Evolutionary conservation across 257 asterid genomes (phyloP).

Genomic region (Plectranthus barbatus): DNA sequence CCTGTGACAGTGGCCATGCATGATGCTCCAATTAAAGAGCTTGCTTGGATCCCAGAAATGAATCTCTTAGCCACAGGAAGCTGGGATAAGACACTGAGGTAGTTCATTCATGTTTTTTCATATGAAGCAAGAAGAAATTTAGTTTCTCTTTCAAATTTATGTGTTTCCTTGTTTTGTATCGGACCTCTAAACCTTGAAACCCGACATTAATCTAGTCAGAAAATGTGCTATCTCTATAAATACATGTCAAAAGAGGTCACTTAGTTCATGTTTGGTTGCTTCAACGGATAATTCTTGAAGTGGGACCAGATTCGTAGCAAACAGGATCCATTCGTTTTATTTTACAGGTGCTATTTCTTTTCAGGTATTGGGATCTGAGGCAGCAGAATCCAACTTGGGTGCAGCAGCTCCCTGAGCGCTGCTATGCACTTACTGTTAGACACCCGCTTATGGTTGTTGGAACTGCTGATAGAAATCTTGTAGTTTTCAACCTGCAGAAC

Average conservation of each 20-base stretch:
- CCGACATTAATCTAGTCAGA: neutral
- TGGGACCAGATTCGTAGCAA: neutral
- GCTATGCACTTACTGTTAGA: conserved; percentile 84
- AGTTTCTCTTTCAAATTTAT: neutral
- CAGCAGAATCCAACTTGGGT: conserved; percentile 83
- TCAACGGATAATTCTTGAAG: neutral
- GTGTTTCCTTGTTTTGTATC: neutral
- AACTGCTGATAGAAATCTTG: conserved; percentile 84
- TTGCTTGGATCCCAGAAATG: conserved; percentile 95
- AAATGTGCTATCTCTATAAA: neutral
- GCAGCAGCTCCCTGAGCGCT: conserved; percentile 93
- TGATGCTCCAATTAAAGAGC: conserved; percentile 85
- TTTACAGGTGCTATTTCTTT: conserved; percentile 7
- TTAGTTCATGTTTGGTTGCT: neutral
- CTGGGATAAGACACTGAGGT: conserved; percentile 95
- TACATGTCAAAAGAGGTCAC: neutral
- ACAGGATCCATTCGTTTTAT: neutral
- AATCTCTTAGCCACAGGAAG: conserved; percentile 82
- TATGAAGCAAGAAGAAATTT: neutral
- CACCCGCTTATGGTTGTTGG: conserved; percentile 96
- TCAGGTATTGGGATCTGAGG: conserved; percentile 96
- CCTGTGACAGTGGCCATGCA: conserved; percentile 89
- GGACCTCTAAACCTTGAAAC: neutral
- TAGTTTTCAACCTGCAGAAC: conserved; percentile 83
- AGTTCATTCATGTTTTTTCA: conserved; percentile 7